A percentile compares a stretch with the other conserved stretches of the same genome.
These are phyloP conservation scores for Fusarium odoratissimum DNA, from an alignment of 2,329 filamentous ascomycete species.

Conservation along the genomic window DNA sequence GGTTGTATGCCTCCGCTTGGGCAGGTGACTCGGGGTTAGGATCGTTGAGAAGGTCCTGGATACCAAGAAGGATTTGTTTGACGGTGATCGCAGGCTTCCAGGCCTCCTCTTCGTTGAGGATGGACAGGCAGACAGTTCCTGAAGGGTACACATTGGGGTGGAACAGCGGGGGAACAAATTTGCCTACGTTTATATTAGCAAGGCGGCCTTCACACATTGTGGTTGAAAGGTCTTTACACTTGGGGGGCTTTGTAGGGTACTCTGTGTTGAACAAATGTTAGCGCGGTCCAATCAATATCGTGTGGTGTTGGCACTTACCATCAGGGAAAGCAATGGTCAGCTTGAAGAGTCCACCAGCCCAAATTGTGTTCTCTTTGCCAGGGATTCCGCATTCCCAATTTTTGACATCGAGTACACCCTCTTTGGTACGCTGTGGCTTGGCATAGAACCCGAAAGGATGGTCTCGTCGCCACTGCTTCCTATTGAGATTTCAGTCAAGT, in stretches of 20 bases:
- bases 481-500: conserved; percentile 53
- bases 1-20: conserved; percentile 96
- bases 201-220: neutral
- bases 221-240: conserved; percentile 73
- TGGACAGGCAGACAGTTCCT: conserved; percentile 95
- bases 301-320: conserved; percentile 65
- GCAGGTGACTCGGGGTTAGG: conserved; percentile 97
- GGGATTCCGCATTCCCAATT: conserved; percentile 97
- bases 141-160: conserved; percentile 99
- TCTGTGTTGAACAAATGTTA: conserved; percentile 64
- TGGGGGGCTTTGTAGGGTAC: conserved; percentile 98
- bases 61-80: conserved; percentile 95
- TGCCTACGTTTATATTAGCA: conserved; percentile 69
- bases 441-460: conserved; percentile 99
- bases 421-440: conserved; percentile 81
- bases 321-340: conserved; percentile 93
- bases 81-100: conserved; percentile 99
- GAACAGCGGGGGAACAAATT: conserved; percentile 95
- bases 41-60: conserved; percentile 94
- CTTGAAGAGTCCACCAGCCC: conserved; percentile 98
- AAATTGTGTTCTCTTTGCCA: conserved; percentile 95
- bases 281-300: conserved; percentile 5
- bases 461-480: conserved; percentile 96
- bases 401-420: conserved; percentile 90
- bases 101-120: conserved; percentile 97